Base-by-base conservation (phyloP, 139 green algal genomes). In the Cymbomonas tetramitiformis region DNA sequence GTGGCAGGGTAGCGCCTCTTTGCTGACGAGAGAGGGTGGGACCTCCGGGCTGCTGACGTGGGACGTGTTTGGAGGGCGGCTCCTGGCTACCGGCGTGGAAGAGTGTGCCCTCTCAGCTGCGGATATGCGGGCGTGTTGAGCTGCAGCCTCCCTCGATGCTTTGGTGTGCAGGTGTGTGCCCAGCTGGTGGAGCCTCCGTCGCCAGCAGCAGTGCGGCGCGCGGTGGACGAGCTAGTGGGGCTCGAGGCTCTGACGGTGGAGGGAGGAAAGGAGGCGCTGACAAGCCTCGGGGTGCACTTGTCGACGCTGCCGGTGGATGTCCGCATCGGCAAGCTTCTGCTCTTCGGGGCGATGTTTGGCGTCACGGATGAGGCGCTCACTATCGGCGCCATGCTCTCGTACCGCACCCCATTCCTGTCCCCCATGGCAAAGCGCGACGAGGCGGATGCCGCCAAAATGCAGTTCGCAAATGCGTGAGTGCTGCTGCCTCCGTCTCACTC, bases 281-380 rank as follows among this genome's bases (percentile, higher is more conserved):
- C 86, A 0, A 36, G 80, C 1, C 67, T 96, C 52, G 87, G 87
- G 0, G 46, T 58, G 21, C 77, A 93, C 68, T 71, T 96, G 40
- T 83, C 83, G 2, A 53, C 74, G 43, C 72, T 96, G 46, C 87
- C 86, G 0, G 71, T 94, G 46, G 80, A 93, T 32, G 75, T 81
- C 0, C 65, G 80, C 0, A 47, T 81, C 10, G 61, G 62, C 10
- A 74, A 71, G 60, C 56, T 75, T 63, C 50, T 75, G 39, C 55
- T 96, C 18, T 90, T 84, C 62, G 86, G 77, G 26, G 69, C 72
- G 24, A 75, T 94, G 66, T 73, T 96, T 26, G 73, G 79, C 55
- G 87, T 68, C 46, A 25, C 67, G 0, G 75, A 77, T 40, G 80
- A 83, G 0, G 46, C 83, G 46, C 77, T 96, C 25, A 93, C 85